Percentiles rank a stretch among this genome's conserved stretches.
Conservation (phyloP, 495 filamentous ascomycete genomes). For the Glutinoglossum americanum region DNA sequence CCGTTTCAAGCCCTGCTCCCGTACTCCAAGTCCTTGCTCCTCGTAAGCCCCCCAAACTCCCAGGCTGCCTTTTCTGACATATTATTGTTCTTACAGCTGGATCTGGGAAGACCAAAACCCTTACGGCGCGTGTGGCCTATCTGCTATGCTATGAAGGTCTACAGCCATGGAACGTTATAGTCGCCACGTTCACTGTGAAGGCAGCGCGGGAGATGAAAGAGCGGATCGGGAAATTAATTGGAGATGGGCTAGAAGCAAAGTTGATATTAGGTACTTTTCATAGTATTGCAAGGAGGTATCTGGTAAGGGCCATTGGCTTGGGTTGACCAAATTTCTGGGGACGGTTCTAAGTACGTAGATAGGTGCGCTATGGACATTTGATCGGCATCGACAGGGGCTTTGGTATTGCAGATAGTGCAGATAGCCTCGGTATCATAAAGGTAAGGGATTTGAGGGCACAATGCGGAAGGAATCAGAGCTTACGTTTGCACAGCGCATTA, state of each 20-base stretch:
- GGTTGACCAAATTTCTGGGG: not conserved
- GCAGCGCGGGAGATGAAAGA: constrained; percentile 91
- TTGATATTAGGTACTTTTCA: constrained; percentile 91
- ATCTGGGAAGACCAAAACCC: constrained; percentile 88
- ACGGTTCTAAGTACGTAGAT: not conserved
- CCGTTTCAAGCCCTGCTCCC: constrained; percentile 56
- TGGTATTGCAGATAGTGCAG: constrained; percentile 76
- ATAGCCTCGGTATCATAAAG: constrained; percentile 51
- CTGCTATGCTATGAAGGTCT: constrained; percentile 61
- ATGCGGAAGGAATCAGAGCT: not conserved
- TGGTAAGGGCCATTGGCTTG: constrained; percentile 25
- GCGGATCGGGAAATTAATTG: constrained; percentile 57
- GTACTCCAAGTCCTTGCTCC: constrained; percentile 78
- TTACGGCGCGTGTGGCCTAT: constrained; percentile 86
- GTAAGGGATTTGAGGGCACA: not conserved
- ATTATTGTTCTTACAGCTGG: constrained; percentile 12
- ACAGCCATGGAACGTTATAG: constrained; percentile 79
- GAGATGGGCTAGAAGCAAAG: constrained; percentile 51
- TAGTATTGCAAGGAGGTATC: constrained; percentile 71
- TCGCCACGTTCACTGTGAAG: constrained; percentile 96
- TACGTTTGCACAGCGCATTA: constrained; percentile 33
- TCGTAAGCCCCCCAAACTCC: constrained; percentile 9
- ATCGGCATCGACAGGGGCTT: constrained; percentile 71
- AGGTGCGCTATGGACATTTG: constrained; percentile 45
- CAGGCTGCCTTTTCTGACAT: not conserved